A percentile compares a stretch with the other conserved stretches of the same genome.
These are phyloP conservation scores for Claviceps maximensis DNA, from an alignment of 2,329 filamentous ascomycete species.

Conservation along the genomic window DNA sequence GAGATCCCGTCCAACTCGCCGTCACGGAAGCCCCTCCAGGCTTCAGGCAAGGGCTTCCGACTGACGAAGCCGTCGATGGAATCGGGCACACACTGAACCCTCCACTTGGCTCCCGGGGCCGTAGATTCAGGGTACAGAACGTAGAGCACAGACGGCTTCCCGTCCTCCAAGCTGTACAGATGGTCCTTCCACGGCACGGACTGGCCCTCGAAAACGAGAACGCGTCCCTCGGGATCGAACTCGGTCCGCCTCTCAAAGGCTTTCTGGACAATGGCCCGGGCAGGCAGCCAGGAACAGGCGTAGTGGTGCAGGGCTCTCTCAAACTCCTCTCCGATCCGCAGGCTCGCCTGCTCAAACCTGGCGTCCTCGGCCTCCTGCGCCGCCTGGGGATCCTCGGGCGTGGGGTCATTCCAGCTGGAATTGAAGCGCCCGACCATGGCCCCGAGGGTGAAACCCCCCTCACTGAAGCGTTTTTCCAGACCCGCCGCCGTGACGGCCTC, in stretches of 20 bases:
- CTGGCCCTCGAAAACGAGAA: constrained; percentile 66
- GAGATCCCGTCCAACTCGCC: constrained; percentile 64
- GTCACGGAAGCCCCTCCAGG: constrained; percentile 85
- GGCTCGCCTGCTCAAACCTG: constrained; percentile 64
- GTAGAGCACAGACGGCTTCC: constrained; percentile 54
- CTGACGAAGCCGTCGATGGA: constrained; percentile 80
- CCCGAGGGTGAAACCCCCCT: constrained; percentile 72
- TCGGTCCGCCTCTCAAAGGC: constrained; percentile 59
- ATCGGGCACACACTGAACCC: constrained; percentile 82
- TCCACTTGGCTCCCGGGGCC: constrained; percentile 68
- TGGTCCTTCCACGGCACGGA: constrained; percentile 95
- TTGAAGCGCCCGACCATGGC: constrained; percentile 74
- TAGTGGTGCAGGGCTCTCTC: constrained; percentile 67
- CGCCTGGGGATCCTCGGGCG: constrained; percentile 32
- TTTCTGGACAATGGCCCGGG: constrained; percentile 60
- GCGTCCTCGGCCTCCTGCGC: constrained; percentile 67
- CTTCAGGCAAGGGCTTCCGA: constrained; percentile 78
- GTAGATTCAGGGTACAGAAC: constrained; percentile 83
- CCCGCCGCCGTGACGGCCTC: constrained; percentile 54
- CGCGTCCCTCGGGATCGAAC: constrained; percentile 60
- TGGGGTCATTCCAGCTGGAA: constrained; percentile 61
- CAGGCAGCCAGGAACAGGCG: constrained; percentile 69
- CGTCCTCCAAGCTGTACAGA: constrained; percentile 70
- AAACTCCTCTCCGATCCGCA: constrained; percentile 83
- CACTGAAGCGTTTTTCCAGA: constrained; percentile 68